phyloP scores from a whole-genome alignment of 2,329 filamentous ascomycete genomes.

The Aspergillus japonicus region DNA sequence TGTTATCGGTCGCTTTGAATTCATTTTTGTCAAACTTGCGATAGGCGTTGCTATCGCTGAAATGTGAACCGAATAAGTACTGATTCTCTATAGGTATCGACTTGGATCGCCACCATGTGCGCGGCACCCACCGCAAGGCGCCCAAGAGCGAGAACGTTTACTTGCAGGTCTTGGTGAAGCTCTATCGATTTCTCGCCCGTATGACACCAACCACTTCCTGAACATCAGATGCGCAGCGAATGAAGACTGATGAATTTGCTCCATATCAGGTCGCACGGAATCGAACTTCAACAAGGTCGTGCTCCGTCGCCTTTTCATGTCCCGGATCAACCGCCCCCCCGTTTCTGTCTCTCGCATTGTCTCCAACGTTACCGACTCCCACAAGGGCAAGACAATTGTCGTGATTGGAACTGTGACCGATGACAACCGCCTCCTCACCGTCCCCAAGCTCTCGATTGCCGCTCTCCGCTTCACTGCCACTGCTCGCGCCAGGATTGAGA shows the following conservation, averaged over 20 bases:
- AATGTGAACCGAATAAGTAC: neutral
- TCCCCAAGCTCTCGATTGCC: constrained; percentile 91
- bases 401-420: constrained; percentile 95
- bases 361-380: constrained; percentile 60
- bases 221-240: neutral
- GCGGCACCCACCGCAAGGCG: constrained; percentile 77
- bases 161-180: constrained; percentile 95
- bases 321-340: constrained; percentile 94
- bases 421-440: constrained; percentile 86
- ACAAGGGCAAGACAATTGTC: constrained; percentile 76
- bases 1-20: neutral
- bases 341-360: constrained; percentile 91
- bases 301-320: constrained; percentile 96
- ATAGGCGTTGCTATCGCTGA: neutral
- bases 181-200: constrained; percentile 96
- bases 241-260: constrained; percentile 20
- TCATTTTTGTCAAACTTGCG: neutral
- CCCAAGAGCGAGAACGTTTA: constrained; percentile 99
- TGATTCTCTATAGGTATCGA: constrained; percentile 49
- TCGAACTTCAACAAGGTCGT: constrained; percentile 98
- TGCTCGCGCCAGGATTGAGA: constrained; percentile 87
- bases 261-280: constrained; percentile 80
- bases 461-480: constrained; percentile 96
- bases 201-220: constrained; percentile 33
- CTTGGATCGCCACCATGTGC: constrained; percentile 63